Evolutionary conservation across 306 rosid genomes (phyloP), one percentile per base, ranked within the genome.

Genomic region (Senna siamea): DNA sequence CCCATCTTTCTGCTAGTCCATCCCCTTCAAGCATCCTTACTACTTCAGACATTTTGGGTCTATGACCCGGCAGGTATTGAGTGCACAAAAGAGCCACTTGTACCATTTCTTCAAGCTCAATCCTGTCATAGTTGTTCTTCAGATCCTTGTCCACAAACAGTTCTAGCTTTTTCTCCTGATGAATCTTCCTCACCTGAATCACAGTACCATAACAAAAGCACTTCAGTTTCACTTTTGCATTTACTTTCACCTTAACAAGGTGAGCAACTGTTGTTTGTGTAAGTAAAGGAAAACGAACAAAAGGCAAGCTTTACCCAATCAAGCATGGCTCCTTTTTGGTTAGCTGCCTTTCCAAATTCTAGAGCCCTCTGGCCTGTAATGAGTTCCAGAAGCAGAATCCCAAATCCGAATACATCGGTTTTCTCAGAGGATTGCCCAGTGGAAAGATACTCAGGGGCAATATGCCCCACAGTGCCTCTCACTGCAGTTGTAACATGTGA

Each of bases 401-500:
- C 98, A 32, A 93, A 93, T 70, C 98, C 98, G 23, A 93, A 93
- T 12, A 93, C 98, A 60, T 93, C 98, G 51, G 98, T 93, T 76
- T 93, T 93, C 76, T 93, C 98, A 1, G 98, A 93, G 12, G 98
- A 93, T 65, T 93, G 98, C 22, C 98, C 98, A 1, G 98, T 93
- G 70, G 98, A 93, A 32, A 93, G 96, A 81, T 93, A 93, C 58
- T 93, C 98, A 0, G 98, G 98, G 51, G 98, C 98, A 47, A 93
- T 93, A 76, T 93, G 98, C 17, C 98, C 98, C 52, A 91, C 97
- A 0, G 98, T 93, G 44, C 98, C 98, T 67, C 98, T 82, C 69
- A 93, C 97, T 6, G 98, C 98, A 10, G 98, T 93, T 61, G 98
- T 93, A 43, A 93, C 98, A 47, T 93, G 98, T 52, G 98, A 90